A percentile compares a stretch with the other conserved stretches of the same genome.
phyloP scores from a whole-genome alignment of 805 yeast genomes.

The Helenozyma baotianmanensis region DNA sequence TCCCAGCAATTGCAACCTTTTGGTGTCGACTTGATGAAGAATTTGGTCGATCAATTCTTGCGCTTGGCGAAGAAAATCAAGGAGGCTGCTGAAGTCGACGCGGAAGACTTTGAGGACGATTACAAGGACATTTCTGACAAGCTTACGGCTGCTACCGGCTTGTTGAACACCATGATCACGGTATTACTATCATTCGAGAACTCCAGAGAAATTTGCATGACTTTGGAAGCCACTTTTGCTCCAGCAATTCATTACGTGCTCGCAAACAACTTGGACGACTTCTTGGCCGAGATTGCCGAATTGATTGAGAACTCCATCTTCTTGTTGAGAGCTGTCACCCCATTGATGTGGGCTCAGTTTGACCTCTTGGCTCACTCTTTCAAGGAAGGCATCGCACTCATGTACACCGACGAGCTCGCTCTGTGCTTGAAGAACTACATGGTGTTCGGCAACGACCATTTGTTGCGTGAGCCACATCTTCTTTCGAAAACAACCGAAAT shows the following conservation, averaged over 20 bases:
- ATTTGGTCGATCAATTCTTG: slow-evolving; percentile 24
- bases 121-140: slow-evolving; percentile 50
- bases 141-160: slow-evolving; percentile 76
- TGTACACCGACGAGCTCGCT: slow-evolving; percentile 70
- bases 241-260: slow-evolving; percentile 71
- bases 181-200: slow-evolving; percentile 79
- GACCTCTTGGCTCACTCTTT: slow-evolving; percentile 37
- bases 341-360: slow-evolving; percentile 72
- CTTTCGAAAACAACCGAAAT: slow-evolving; percentile 48
- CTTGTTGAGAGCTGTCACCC: slow-evolving; percentile 40
- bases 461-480: slow-evolving; percentile 37
- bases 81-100: slow-evolving; percentile 43
- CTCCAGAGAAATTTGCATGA: slow-evolving; percentile 59
- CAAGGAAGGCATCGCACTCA: slow-evolving; percentile 47
- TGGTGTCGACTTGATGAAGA: slow-evolving; percentile 25
- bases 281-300: slow-evolving; percentile 72
- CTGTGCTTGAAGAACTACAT: slow-evolving; percentile 73
- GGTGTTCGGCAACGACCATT: slow-evolving; percentile 45
- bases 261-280: slow-evolving; percentile 62
- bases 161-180: slow-evolving; percentile 77
- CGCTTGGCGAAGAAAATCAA: slow-evolving; percentile 38
- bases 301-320: slow-evolving; percentile 49
- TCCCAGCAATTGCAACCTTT: slow-evolving; percentile 66
- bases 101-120: slow-evolving; percentile 25
- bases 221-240: slow-evolving; percentile 60